A percentile compares a stretch with the other conserved stretches of the same genome.
Evolutionary conservation across 805 yeast genomes (phyloP).

Genomic region (Aciculoconidium aculeatum): DNA sequence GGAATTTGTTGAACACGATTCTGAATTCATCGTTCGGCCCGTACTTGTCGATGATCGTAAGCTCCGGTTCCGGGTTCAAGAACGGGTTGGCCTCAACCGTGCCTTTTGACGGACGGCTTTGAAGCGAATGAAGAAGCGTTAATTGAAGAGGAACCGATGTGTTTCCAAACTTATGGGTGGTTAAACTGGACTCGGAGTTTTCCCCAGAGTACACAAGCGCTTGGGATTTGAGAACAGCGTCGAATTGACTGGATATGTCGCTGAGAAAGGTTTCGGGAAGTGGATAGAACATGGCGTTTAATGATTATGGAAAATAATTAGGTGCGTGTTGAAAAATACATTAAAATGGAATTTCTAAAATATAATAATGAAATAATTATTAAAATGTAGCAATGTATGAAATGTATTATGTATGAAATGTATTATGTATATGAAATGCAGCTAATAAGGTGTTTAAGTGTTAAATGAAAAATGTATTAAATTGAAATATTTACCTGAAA

Average conservation of each 20-base stretch:
- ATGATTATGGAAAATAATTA: too few species aligned
- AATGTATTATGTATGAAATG: neutral
- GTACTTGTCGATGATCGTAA: constrained; percentile 53
- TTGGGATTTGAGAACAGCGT: constrained; percentile 13
- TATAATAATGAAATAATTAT: neutral
- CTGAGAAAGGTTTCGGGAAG: constrained; percentile 40
- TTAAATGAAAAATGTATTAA: too few species aligned
- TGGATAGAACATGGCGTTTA: constrained; percentile 13
- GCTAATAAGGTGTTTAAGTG: too few species aligned
- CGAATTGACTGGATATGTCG: constrained; percentile 10
- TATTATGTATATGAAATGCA: constrained; percentile 1
- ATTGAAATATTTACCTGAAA: too few species aligned
- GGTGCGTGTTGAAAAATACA: neutral
- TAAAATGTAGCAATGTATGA: neutral
- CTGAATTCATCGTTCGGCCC: constrained; percentile 47
- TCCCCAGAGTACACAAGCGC: neutral
- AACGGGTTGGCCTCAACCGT: constrained; percentile 61
- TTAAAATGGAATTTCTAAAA: neutral
- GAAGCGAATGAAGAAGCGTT: constrained; percentile 29
- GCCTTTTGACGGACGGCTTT: constrained; percentile 36
- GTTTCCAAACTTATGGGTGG: constrained; percentile 7
- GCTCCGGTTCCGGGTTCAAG: constrained; percentile 67
- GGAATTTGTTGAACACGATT: constrained; percentile 79
- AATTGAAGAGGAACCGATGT: constrained; percentile 19
- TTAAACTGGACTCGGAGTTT: too few species aligned